These are phyloP conservation scores for Vaccinium vitisidaea DNA, from an alignment of 148 eudicot species.

Conservation along the genomic window DNA sequence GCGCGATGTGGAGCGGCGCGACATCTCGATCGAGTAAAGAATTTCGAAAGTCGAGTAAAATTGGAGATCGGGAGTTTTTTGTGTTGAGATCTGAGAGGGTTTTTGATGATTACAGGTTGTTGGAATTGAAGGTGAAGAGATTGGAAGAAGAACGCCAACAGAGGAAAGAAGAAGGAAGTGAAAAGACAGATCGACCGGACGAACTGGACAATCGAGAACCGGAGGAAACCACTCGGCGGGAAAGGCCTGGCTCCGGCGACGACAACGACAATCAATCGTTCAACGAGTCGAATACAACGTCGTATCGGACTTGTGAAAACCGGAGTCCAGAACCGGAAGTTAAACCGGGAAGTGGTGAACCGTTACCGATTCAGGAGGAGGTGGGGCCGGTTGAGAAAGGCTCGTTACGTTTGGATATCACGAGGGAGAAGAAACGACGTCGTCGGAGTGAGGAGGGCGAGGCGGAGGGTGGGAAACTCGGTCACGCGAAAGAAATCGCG, in stretches of 20 bases:
- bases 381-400: constrained; percentile 13
- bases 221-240: constrained; percentile 24
- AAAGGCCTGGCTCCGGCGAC: constrained; percentile 6
- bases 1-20: constrained; percentile 36
- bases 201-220: constrained; percentile 22
- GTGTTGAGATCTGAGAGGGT: constrained; percentile 37
- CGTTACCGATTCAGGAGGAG: constrained; percentile 13
- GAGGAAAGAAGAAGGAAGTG: constrained; percentile 1
- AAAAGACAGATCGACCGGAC: constrained; percentile 31
- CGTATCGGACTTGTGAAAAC: constrained; percentile 18
- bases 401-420: neutral
- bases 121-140: constrained; percentile 40
- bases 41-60: too few relatives aligned
- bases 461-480: constrained; percentile 26
- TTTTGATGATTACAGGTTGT: constrained; percentile 31
- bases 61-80: constrained; percentile 14
- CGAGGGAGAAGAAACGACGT: constrained; percentile 31
- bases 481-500: constrained; percentile 31
- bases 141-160: constrained; percentile 39
- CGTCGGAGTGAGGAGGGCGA: constrained; percentile 28
- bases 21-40: constrained; percentile 46
- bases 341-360: neutral
- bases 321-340: constrained; percentile 11
- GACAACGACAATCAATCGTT: constrained; percentile 43
- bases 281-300: constrained; percentile 45